Evolutionary conservation across 257 asterid species (phyloP), one percentile per base, ranked within the genome.

Genomic region (Cruciata laevipes): DNA sequence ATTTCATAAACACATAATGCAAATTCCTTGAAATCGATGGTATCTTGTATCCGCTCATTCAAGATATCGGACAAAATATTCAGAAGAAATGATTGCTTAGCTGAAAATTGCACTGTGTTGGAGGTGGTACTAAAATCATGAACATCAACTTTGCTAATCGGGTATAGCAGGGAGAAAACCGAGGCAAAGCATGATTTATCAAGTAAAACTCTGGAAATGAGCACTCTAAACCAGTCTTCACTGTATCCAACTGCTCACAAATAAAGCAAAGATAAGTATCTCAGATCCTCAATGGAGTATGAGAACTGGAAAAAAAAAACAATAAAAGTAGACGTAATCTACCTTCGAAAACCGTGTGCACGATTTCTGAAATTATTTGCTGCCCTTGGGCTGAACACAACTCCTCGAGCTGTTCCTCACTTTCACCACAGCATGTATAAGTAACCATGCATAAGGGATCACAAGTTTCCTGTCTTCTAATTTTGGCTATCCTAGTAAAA

Each of bases 381-480:
- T 75, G 74, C 63, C 95, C 95, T 58, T 76, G 75, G 61, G 82
- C 83, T 9, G 85, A 38, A 80, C 77, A 68, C 71, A 93, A 74
- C 38, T 86, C 86, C 0, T 31, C 68, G 47, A 63, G 69, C 63
- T 71, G 76, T 44, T 56, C 80, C 20, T 65, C 61, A 58, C 73
- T 77, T 71, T 82, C 86, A 57, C 72, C 81, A 59, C 76, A 74
- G 75, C 96, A 86, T 27, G 90, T 83, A 76, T 85, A 86, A 52
- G 85, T 80, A 53, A 86, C 74, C 97, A 88, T 93, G 74, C 95
- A 85, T 73, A 93, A 64, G 57, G 95, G 88, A 75, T 85, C 97
- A 70, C 89, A 86, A n/a, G 77, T 86, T 68, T 82, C 93, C 74
- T 37, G 70, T 64, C 79, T 76, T 57, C 65, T 84, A 71, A 86